Evolutionary conservation across 345 rosid species (phyloP), one percentile per base, ranked within the genome.

Genomic region (Eutrema japonicum): DNA sequence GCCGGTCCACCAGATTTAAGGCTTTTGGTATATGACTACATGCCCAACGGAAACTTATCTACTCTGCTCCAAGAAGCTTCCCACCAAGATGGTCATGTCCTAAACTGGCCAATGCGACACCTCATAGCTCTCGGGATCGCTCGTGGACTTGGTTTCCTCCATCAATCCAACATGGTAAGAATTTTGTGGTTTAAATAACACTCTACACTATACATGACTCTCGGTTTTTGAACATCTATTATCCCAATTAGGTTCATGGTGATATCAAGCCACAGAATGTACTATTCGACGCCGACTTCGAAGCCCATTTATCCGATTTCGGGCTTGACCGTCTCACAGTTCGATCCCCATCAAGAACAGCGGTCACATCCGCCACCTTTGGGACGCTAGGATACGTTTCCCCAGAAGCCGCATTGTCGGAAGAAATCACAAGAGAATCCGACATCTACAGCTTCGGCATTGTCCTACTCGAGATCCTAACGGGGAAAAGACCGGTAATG

Each of bases 51-150:
- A 29, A 95, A 89, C 83, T 85, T 95, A 11, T 89, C 92, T 9
- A 95, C 99, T 0, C 84, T 95, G 46, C 95, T 95, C 27, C 99
- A 91, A 72, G 99, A 95, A 80, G 97, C 97, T 68, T 88, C 97
- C 2, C 97, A 95, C 78, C 97, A 91, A 75, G 99, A 95, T 55
- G 99, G 99, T 4, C 99, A 95, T 74, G 97, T 95, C 51, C 79
- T 95, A 5, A 95, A 95, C 75, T 94, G 99, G 99, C 97, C 97
- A 64, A 95, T 95, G 99, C 97, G 99, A 16, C 99, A 95, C 77
- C 83, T 95, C 42, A 92, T 95, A 18, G 99, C 96, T 3, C 92
- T 95, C 0, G 99, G 99, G 29, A 87, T 92, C 6, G 93, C 99
- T 52, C 90, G 99, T 0, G 99, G 99, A 8, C 80, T 95, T 14